These are phyloP conservation scores for Cryphonectria naterciae DNA, from an alignment of 2,329 filamentous ascomycete species.

Conservation along the genomic window DNA sequence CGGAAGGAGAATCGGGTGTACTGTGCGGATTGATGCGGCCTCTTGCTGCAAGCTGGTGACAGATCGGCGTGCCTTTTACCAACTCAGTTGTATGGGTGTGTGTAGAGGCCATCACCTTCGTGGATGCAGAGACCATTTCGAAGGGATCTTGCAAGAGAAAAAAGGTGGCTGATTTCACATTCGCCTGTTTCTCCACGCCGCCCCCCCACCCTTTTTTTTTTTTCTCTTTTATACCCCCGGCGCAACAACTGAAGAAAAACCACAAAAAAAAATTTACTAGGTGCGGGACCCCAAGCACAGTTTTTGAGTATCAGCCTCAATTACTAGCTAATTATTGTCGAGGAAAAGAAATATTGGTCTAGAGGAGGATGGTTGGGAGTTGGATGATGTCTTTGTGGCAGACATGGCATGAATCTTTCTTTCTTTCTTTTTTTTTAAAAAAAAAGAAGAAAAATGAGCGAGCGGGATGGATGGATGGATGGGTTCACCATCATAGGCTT, in stretches of 20 bases:
- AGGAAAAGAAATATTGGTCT: conserved; percentile 3
- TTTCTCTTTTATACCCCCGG: too few relatives aligned
- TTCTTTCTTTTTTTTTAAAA: background rate
- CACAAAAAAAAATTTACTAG: background rate
- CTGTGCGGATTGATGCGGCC: conserved; percentile 13
- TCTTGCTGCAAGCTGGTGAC: background rate
- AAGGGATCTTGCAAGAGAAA: background rate
- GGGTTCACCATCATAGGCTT: background rate
- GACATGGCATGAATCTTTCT: background rate
- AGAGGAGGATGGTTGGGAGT: background rate
- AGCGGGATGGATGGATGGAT: background rate
- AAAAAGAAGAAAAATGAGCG: background rate
- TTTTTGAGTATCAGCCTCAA: background rate
- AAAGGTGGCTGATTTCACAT: background rate
- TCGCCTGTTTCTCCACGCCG: background rate
- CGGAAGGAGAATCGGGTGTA: background rate
- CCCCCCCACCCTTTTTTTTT: too few relatives aligned
- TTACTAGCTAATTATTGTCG: conserved; percentile 9
- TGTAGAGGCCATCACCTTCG: background rate
- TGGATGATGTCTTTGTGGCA: background rate
- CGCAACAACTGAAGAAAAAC: background rate
- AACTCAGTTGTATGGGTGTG: background rate
- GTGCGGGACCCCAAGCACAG: background rate
- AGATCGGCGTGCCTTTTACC: too few relatives aligned
- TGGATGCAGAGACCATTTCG: background rate